These are phyloP conservation scores for Selaginella tamariscina DNA, from an alignment of 75 land plant species.

Conservation along the genomic window DNA sequence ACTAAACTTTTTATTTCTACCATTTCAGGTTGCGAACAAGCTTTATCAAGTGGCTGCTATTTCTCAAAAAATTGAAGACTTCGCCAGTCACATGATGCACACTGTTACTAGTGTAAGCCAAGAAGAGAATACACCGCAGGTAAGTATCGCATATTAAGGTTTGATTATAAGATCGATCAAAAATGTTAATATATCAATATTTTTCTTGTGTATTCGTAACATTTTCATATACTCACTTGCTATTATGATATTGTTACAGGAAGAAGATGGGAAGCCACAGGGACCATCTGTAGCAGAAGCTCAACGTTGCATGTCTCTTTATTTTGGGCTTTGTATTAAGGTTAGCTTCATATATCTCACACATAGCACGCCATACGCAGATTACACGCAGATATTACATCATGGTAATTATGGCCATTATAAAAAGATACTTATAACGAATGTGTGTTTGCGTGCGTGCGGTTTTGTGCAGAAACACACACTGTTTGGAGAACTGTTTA, in stretches of 20 bases:
- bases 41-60: slow-evolving; percentile 65
- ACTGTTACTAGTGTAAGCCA: not conserved
- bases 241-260: not conserved
- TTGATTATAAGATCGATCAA: too few species aligned
- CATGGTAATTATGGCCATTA: too few species aligned
- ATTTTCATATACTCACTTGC: too few species aligned
- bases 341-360: too few species aligned
- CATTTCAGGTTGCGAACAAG: slow-evolving; percentile 84
- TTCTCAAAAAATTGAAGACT: slow-evolving; percentile 75
- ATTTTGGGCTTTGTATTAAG: slow-evolving; percentile 95
- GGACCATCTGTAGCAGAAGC: slow-evolving; percentile 46
- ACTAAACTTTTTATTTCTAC: not conserved
- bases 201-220: too few species aligned
- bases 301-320: slow-evolving; percentile 73
- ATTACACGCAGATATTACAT: too few species aligned
- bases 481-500: slow-evolving; percentile 70
- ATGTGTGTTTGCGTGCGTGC: not conserved
- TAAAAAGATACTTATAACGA: not conserved
- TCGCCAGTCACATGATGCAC: slow-evolving; percentile 52
- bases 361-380: too few species aligned
- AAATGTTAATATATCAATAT: too few species aligned
- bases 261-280: slow-evolving; percentile 6
- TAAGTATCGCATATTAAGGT: too few species aligned
- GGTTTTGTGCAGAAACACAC: slow-evolving; percentile 59
- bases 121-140: not conserved